Evolutionary conservation across 306 rosid genomes (phyloP).

Genomic region (Prunus campanulata): DNA sequence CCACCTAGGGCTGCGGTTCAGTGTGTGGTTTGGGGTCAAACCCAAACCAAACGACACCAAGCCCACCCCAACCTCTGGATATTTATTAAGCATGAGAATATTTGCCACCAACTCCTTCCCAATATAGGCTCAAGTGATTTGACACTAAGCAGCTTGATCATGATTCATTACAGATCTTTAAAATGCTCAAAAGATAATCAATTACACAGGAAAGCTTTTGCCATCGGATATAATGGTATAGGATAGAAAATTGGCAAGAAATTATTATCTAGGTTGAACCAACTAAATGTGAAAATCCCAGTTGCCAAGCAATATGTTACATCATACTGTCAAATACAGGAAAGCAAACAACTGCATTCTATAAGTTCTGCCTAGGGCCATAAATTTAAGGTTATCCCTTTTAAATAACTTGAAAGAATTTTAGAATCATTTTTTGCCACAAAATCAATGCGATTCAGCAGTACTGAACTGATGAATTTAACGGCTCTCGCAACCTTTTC

Average conservation of each 20-base stretch:
- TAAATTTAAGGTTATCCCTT: background rate
- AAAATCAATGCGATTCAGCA: background rate
- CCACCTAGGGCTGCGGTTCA: too few relatives aligned
- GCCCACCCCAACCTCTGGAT: too few relatives aligned
- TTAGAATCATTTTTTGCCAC: background rate
- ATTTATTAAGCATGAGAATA: too few relatives aligned
- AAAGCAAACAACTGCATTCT: background rate
- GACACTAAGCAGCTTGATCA: background rate
- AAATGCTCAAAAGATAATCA: background rate
- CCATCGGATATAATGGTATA: too few relatives aligned
- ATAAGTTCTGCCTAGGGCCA: background rate
- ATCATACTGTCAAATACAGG: background rate
- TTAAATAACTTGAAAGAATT: background rate
- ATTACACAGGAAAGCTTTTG: too few relatives aligned
- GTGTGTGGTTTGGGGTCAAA: too few relatives aligned
- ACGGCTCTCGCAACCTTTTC: background rate
- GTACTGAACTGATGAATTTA: background rate
- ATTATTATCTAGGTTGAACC: too few relatives aligned
- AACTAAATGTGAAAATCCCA: background rate
- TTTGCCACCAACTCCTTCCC: too few relatives aligned
- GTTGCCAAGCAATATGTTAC: background rate
- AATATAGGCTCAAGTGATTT: too few relatives aligned
- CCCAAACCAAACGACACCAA: too few relatives aligned
- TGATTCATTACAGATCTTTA: too few relatives aligned
- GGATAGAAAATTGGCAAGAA: too few relatives aligned